Percentiles rank a stretch among this genome's conserved stretches.
Conservation (phyloP, 225 moss, liverwort and hornwort species). For the Rhytidiadelphus loreus region DNA sequence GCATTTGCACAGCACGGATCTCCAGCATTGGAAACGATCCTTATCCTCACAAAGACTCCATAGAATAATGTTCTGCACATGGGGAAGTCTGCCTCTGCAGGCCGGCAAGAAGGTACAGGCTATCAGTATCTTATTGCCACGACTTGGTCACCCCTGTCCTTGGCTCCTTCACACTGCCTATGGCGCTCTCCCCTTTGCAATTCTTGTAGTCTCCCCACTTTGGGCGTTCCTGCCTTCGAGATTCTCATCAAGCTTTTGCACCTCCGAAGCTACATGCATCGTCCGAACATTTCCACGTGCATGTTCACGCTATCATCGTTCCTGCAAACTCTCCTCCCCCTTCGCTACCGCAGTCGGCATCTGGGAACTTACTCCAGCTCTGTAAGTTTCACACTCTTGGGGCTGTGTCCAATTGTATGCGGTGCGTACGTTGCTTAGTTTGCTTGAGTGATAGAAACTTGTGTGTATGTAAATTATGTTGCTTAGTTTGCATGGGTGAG, state of each 20-base stretch:
- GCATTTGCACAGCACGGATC: background rate
- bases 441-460: background rate
- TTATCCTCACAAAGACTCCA: background rate
- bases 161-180: background rate
- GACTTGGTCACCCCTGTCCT: background rate
- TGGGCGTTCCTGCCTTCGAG: background rate
- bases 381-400: background rate
- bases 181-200: background rate
- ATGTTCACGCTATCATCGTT: background rate
- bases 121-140: background rate
- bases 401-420: background rate
- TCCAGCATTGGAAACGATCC: background rate
- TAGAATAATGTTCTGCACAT: background rate
- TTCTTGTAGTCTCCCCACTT: background rate
- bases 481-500: background rate
- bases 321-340: background rate
- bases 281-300: background rate
- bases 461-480: background rate
- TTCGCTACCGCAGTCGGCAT: background rate
- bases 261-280: background rate
- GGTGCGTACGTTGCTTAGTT: too few species aligned
- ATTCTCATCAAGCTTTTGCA: background rate
- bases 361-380: background rate
- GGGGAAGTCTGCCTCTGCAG: background rate
- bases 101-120: background rate